A percentile compares a stretch with the other conserved stretches of the same genome.
These are phyloP conservation scores for Salix arbutifolia DNA, from an alignment of 345 rosid species.

Conservation along the genomic window DNA sequence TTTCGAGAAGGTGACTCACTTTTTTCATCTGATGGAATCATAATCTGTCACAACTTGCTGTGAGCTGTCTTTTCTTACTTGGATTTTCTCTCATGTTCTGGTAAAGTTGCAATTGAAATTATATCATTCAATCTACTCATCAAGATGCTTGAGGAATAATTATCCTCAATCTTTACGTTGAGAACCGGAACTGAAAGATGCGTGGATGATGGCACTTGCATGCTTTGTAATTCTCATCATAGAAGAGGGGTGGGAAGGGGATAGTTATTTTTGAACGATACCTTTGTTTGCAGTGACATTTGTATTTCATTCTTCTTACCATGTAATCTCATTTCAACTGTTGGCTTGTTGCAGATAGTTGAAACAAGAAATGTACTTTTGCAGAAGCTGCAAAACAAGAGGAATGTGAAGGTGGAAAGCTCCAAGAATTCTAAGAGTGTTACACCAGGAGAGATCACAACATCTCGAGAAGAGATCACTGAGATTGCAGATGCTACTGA, in stretches of 20 bases:
- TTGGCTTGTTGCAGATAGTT: constrained; percentile 36
- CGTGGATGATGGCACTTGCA: background rate
- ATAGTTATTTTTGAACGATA: background rate
- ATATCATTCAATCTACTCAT: background rate
- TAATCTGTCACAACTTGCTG: background rate
- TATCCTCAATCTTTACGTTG: background rate
- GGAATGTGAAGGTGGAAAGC: constrained; percentile 19
- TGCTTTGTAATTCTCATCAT: background rate
- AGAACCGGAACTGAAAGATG: background rate
- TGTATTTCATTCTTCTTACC: background rate
- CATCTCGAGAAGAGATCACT: constrained; percentile 8
- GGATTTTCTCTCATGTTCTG: background rate
- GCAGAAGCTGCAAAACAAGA: constrained; percentile 45
- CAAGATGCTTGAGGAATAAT: background rate
- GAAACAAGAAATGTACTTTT: constrained; percentile 53
- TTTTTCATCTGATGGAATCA: background rate
- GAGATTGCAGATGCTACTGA: constrained; percentile 26
- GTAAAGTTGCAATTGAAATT: background rate
- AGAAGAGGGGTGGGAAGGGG: background rate
- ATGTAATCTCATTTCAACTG: background rate
- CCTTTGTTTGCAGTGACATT: background rate
- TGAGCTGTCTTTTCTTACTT: background rate
- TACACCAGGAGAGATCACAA: constrained; percentile 12
- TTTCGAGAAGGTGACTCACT: background rate
- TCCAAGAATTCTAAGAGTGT: constrained; percentile 16